These are phyloP conservation scores for Chiua sp. DNA, from an alignment of 1,284 basidiomycete species.

Conservation along the genomic window DNA sequence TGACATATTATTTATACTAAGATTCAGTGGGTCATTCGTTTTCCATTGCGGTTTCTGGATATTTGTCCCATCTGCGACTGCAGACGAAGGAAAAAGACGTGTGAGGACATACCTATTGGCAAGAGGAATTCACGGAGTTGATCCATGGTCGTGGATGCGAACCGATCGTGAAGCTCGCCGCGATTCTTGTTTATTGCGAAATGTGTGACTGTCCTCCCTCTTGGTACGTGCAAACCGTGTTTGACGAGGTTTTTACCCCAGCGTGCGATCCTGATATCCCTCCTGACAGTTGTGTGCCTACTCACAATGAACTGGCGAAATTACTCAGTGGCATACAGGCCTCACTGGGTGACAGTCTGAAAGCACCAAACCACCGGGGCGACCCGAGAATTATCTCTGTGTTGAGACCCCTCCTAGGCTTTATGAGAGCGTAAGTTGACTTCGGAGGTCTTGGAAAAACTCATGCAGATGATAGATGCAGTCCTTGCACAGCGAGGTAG, in stretches of 20 bases:
- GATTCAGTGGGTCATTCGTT: constrained; percentile 20
- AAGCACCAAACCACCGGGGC: no score
- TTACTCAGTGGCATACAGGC: no score
- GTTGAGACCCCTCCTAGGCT: constrained; percentile 15
- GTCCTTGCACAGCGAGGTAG: not conserved
- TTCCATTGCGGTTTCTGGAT: not conserved
- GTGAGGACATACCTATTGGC: constrained; percentile 22
- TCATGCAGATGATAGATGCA: constrained; percentile 20
- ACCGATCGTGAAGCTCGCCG: constrained; percentile 23
- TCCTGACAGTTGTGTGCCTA: no score
- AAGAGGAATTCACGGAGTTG: constrained; percentile 11
- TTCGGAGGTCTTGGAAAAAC: constrained; percentile 15
- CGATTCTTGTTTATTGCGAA: constrained; percentile 33
- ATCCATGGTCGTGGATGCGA: constrained; percentile 4
- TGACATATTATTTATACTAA: constrained; percentile 33
- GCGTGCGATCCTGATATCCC: no score
- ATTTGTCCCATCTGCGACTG: not conserved
- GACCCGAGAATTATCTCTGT: constrained; percentile 29
- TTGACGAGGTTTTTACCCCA: no score
- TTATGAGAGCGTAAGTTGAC: constrained; percentile 22
- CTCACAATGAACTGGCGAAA: no score
- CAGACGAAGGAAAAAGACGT: constrained; percentile 32
- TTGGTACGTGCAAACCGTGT: no score
- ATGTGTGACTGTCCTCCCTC: constrained; percentile 16
- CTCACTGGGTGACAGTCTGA: no score